Base-by-base conservation (phyloP, 2,329 filamentous ascomycete genomes). In the Phyllosticta paracitricarpa region DNA sequence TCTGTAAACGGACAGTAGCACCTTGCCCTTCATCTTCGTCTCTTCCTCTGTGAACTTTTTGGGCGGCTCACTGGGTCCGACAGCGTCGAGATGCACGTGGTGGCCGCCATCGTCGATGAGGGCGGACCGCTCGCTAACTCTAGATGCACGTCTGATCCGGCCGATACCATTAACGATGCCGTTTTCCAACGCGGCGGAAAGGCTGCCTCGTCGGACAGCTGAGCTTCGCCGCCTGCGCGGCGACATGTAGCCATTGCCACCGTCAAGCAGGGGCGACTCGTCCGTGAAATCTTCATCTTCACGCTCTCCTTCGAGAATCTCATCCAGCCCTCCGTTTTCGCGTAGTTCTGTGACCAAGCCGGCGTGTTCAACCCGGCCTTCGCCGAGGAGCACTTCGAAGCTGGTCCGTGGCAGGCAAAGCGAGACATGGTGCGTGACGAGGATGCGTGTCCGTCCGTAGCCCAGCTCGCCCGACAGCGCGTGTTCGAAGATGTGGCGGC, bases 41-140 rank as follows among this genome's bases (percentile, higher is more conserved):
- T 94, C 89, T 2, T 91, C 88, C 68, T 91, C 85, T 26, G 89
- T 83, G 65, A 92, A 93, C 71, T 90, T 88, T 65, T 84, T 85
- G 0, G 84, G 80, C 5, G 74, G 54, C 71, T 71, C 51, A 30
- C 51, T 58, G 35, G 12, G 9, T 8, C 51, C 24, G 17, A 33
- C n/a, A 14, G 54, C 56, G 68, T 82, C 82, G 17, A 48, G 1
- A 7, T n/a, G 14, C 3, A 80, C 54, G 63, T 70, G 61, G 25
- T 70, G 61, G 25, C 65, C 64, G 19, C 65, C 64, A 60, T 61
- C 48, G 24, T 66, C 64, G 25, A 62, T 57, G 33, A 58, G 33
- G 12, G 59, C 56, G 14, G 61, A 61, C 52, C 61, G 54, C 9
- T 55, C 51, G 35, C 63, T 64, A n/a, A 56, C 35, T 19, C 54